Evolutionary conservation across 768 basidiomycete species (phyloP).

Genomic region (Suillus brevipes): DNA sequence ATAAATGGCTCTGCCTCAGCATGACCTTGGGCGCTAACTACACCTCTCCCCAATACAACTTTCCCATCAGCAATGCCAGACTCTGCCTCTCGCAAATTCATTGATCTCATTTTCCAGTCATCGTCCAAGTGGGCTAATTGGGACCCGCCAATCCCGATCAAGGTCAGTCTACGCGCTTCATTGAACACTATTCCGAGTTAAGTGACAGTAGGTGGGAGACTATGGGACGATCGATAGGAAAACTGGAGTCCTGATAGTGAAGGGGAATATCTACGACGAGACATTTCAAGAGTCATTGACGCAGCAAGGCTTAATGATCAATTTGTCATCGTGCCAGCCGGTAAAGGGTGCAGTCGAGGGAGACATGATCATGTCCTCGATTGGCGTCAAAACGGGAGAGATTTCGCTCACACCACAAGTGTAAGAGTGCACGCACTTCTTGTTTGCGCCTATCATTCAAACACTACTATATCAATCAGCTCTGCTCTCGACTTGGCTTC

Average conservation of each 20-base stretch:
- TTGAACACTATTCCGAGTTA: neutral
- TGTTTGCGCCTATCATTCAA: neutral
- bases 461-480: neutral
- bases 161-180: conserved; percentile 20
- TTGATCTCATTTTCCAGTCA: conserved; percentile 30
- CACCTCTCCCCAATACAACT: neutral
- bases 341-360: conserved; percentile 20
- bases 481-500: conserved; percentile 26
- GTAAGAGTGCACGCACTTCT: conserved; percentile 17
- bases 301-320: conserved; percentile 13
- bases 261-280: conserved; percentile 34
- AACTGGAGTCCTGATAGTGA: conserved; percentile 30
- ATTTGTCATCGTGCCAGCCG: conserved; percentile 13
- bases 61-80: neutral
- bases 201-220: conserved; percentile 32
- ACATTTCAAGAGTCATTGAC: conserved; percentile 21
- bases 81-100: conserved; percentile 29
- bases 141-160: conserved; percentile 36
- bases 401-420: conserved; percentile 15
- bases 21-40: neutral
- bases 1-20: neutral
- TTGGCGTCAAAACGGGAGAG: conserved; percentile 18
- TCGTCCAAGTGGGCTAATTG: conserved; percentile 41
- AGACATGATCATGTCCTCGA: conserved; percentile 24
- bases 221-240: conserved; percentile 30